Base-by-base conservation (phyloP, 768 basidiomycete genomes). In the Neoboletus subvelutipes region DNA sequence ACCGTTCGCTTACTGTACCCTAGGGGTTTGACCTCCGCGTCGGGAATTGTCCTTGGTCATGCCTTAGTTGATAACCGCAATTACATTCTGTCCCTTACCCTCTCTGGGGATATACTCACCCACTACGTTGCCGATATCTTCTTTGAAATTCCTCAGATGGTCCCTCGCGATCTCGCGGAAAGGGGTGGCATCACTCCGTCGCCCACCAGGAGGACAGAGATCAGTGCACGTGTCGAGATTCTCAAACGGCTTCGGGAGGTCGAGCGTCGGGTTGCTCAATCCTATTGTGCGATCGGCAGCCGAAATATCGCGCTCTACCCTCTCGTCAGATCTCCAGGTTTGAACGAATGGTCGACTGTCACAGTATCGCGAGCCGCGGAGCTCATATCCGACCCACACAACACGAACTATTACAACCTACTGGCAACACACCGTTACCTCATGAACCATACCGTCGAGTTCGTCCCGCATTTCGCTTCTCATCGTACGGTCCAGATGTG, bases 401-500 rank as follows among this genome's bases (percentile, higher is more conserved):
- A 49, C 20, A 34, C 57, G 50, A 57, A 60, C 29, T 53, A 48
- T 50, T 76, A 83, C 51, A 79, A 77, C n/a, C 69, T 72, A 42
- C 62, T 82, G 33, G 80, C 78, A 15, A 65, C 84, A 0, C 90
- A 94, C 71, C 83, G 82, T 57, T 80, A 80, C 60, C 74, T 94
- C 60, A 83, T 92, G 80, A 68, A 74, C 8, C 66, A 79, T 20
- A 64, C 81, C 2, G 45, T 75, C 10, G 72, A 81, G 36, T 95
- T 86, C 62, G 67, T 85, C 18, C 80, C 84, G 4, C 71, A 80
- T 22, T 65, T 72, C 12, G 62, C 71, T 43, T 64, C 71, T 26
- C 87, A 87, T 65, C 70, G 80, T 26, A 59, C 71, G 22, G 71
- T 72, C 4, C 83, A 84, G 55, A 71, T 61, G 1, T 88, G 92